Conservation (phyloP, 495 filamentous ascomycete species). For the Penicillium daleae region DNA sequence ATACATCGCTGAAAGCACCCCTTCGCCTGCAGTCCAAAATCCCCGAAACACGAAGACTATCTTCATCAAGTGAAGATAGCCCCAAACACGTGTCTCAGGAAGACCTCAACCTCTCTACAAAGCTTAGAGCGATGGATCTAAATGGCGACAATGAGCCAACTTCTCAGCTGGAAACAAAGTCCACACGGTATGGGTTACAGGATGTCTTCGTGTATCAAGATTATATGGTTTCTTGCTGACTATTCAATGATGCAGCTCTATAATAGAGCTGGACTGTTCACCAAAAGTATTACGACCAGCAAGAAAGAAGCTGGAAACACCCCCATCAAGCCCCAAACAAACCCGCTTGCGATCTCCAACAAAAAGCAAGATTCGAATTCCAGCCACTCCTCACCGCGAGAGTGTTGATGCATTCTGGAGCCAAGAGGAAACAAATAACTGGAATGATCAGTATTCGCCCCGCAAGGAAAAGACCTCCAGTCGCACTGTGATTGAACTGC, state of each 20-base stretch:
- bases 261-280: conserved; percentile 30
- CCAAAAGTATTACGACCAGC: conserved; percentile 19
- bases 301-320: conserved; percentile 37
- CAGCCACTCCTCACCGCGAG: conserved; percentile 62
- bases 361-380: conserved; percentile 52
- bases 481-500: conserved; percentile 28
- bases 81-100: conserved; percentile 30
- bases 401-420: conserved; percentile 82
- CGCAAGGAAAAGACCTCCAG: conserved; percentile 49
- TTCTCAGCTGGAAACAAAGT: conserved; percentile 25
- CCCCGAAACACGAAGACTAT: conserved; percentile 24
- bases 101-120: conserved; percentile 30
- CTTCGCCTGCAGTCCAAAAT: conserved; percentile 28
- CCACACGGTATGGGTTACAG: conserved; percentile 28
- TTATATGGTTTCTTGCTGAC: conserved; percentile 1
- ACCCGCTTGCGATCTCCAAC: conserved; percentile 53
- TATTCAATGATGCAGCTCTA: conserved; percentile 21
- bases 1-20: conserved; percentile 17
- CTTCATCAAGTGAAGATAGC: conserved; percentile 16
- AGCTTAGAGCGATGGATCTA: conserved; percentile 27
- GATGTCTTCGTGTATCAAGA: conserved; percentile 22
- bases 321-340: conserved; percentile 51
- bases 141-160: conserved; percentile 31
- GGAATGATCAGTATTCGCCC: conserved; percentile 81
- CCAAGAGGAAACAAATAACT: conserved; percentile 72